Evolutionary conservation across 441 rosid genomes (phyloP).

Genomic region (Geranium incanum): DNA sequence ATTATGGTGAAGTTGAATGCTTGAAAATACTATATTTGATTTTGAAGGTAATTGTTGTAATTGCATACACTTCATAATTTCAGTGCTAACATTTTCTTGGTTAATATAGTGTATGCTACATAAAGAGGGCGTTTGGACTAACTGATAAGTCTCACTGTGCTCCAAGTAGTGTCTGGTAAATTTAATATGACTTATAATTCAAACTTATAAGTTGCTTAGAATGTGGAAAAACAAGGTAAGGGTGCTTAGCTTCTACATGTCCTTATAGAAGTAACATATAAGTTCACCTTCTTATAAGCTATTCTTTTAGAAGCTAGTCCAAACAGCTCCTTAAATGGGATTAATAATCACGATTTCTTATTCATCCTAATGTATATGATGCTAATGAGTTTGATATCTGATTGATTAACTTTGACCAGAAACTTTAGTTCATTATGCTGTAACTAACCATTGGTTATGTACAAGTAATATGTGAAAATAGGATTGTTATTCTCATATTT

Average conservation of each 20-base stretch:
- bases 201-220: too few relatives aligned
- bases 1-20: background rate
- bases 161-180: too few relatives aligned
- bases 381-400: background rate
- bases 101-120: background rate
- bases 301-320: too few relatives aligned
- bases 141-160: too few relatives aligned
- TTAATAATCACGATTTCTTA: background rate
- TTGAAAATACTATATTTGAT: background rate
- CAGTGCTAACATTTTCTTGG: background rate
- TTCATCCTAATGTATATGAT: background rate
- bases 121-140: too few relatives aligned
- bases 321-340: background rate
- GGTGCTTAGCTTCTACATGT: too few relatives aligned
- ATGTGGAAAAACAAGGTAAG: too few relatives aligned
- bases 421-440: background rate
- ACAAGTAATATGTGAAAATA: constrained; percentile 5
- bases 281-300: too few relatives aligned
- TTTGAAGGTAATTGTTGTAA: background rate
- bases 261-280: too few relatives aligned
- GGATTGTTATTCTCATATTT: background rate
- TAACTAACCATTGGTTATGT: background rate
- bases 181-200: too few relatives aligned
- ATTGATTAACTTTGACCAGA: background rate
- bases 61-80: too few relatives aligned